Evolutionary conservation across 805 yeast genomes (phyloP), one percentile per base, ranked within the genome.

Genomic region (Candida takata): DNA sequence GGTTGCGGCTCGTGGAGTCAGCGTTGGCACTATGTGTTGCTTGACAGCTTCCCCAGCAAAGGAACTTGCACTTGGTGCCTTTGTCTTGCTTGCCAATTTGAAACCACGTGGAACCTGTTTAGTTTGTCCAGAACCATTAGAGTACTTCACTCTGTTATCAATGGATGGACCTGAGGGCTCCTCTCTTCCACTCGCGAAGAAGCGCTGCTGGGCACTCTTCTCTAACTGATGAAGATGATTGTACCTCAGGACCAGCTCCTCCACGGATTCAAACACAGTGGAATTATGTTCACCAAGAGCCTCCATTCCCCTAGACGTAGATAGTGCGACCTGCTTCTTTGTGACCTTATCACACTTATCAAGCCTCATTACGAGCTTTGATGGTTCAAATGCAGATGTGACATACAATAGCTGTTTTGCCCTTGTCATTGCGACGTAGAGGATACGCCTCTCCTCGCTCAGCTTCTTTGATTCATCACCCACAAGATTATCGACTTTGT

Each of bases 381-480:
- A 31, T 3, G 18, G 24, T 16, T 33, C 36, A 9, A 15, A 12
- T 7, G 39, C 31, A 8, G 42, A 40, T 8, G 64, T 51, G 12
- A 79, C 45, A 45, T 70, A 74, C 9, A 80, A 53, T 17, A 77
- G 49, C 4, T 57, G 57, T 54, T 82, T 80, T 0, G 96, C 94
- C 44, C 98, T 67, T 0, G 96, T 90, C 30, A 79, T 64, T 0
- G 95, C 95, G 10, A 92, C 98, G 55, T 85, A 92, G 40, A 87
- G 70, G 46, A 90, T 74, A 33, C 97, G 57, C 36, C 95, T 60
- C 50, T 87, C 97, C 58, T 90, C 97, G 44, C 81, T 71, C 3
- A 74, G 61, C 12, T 47, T 54, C 25, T 54, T 51, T 3, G 44
- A 48, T 17, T 17, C 11, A 17, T 27, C 34, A 4, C 37, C 29